Evolutionary conservation across 768 basidiomycete genomes (phyloP), one percentile per base, ranked within the genome.

Genomic region (Filobasidium wieringae): DNA sequence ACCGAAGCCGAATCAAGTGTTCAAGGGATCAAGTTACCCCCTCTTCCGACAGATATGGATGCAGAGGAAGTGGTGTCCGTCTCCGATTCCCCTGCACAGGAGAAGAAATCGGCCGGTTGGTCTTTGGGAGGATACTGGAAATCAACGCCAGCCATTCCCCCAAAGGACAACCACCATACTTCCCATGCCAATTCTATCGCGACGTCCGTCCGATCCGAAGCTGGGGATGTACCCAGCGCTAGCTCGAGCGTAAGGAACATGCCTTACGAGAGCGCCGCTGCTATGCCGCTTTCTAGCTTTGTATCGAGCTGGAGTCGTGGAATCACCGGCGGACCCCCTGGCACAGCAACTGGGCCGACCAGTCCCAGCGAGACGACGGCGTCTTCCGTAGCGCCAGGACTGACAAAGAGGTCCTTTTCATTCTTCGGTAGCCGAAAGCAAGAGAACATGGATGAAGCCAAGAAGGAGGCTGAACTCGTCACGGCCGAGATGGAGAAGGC

Each of bases 21-120:
- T 63, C 9, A 49, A 31, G 68, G 61, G 1, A 61, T 76, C 34
- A 65, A 67, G 50, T 59, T 76, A 22, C 76, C 75, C 5, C 76
- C 76, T 9, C 36, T 76, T 19, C 76, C 76, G 8, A 75, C 72
- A 17, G 76, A 76, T 51, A 51, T 64, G 11, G 72, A 75, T 33
- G 51, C 55, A 1, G 64, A 67, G 29, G 66, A 64, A 30, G 60
- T 61, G 22, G 45, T 56, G 12, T 30, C 5, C 4, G 45, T 39
- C 22, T 45, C 51, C 15, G 51, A 19, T 22, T 50, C 33, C 15
- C 32, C 40, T 30, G 33, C 43, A 24, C 55, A 53, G 29, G 65
- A 57, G 4, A 64, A 63, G 49, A 54, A 58, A 39, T 12, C 30
- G n/a, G n/a, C n/a, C n/a, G 51, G 51, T 3, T 57, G 55, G 51